Conservation (phyloP, 345 rosid genomes). For the Kandelia obovata region DNA sequence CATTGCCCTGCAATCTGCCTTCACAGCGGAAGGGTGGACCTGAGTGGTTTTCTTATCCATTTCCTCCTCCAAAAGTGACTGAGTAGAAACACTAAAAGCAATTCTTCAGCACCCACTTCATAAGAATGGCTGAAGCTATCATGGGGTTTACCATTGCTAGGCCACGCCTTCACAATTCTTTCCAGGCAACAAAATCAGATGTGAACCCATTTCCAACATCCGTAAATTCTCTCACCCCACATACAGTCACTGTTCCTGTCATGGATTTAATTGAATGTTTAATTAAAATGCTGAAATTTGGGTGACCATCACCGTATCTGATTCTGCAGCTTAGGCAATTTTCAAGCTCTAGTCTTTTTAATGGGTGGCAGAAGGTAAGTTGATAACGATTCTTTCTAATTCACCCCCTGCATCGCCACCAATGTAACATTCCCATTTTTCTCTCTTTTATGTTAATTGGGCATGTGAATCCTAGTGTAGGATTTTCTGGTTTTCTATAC, state of each 20-base stretch:
- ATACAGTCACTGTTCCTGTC: neutral
- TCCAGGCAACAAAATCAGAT: slow-evolving; percentile 25
- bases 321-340: slow-evolving; percentile 40
- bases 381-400: neutral
- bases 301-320: neutral
- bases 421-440: neutral
- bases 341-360: slow-evolving; percentile 33
- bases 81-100: neutral
- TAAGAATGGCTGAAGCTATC: slow-evolving; percentile 52
- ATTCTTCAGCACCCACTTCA: neutral
- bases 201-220: slow-evolving; percentile 24
- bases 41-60: slow-evolving; percentile 50
- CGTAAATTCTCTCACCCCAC: slow-evolving; percentile 21
- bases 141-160: slow-evolving; percentile 43
- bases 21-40: slow-evolving; percentile 29
- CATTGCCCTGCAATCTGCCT: neutral
- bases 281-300: neutral
- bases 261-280: neutral
- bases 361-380: slow-evolving; percentile 34
- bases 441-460: no score
- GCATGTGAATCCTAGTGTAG: no score
- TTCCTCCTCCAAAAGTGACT: slow-evolving; percentile 4
- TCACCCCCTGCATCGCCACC: neutral
- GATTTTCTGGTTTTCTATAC: no score
- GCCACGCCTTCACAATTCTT: slow-evolving; percentile 25